Base-by-base conservation (phyloP, 805 yeast genomes). In the Metschnikowia henanensis region DNA sequence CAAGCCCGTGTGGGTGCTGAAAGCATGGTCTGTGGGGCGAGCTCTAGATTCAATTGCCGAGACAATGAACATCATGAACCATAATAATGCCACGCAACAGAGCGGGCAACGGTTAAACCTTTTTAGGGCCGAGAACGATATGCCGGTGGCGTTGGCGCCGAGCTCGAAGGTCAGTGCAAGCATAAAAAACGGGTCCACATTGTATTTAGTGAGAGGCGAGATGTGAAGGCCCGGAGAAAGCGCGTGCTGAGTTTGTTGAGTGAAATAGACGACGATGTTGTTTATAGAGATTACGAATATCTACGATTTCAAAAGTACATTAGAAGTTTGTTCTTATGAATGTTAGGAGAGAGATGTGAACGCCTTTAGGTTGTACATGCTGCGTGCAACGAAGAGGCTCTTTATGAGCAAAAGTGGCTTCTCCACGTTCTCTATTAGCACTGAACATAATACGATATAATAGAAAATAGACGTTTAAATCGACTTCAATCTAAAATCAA, bases 1-100 rank as follows among this genome's bases (percentile, higher is more conserved):
- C 30, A 57, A 55, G 16, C 66, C 75, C 1, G 55, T 79, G 16
- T 82, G 56, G 57, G 72, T 80, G 12, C 77, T 79, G 15, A 76
- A 72, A 44, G 62, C 70, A 22, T 81, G 85, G 84, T 77, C 81
- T 0, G 73, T 80, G 25, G 87, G 87, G 1, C 61, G 80, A 42
- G 73, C 79, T 15, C 57, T 82, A 26, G 87, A 81, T 57, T 68
- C 71, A 19, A 68, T 76, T 6, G 74, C 84, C 7, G 75, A 71
- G 22, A 55, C 64, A 30, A 58, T 79, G 44, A 70, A 65, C 42
- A 72, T 82, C 12, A 61, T 61, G 39, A 81, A 81, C 57, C 58
- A 59, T 26, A 81, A 81, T 52, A 79, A 79, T 55, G 54, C 58
- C 25, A 75, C 74, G 3, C 65, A 56, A 29, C 75, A 73, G 20